Evolutionary conservation across 768 basidiomycete species (phyloP).

Genomic region (Hypholoma fasciculare): DNA sequence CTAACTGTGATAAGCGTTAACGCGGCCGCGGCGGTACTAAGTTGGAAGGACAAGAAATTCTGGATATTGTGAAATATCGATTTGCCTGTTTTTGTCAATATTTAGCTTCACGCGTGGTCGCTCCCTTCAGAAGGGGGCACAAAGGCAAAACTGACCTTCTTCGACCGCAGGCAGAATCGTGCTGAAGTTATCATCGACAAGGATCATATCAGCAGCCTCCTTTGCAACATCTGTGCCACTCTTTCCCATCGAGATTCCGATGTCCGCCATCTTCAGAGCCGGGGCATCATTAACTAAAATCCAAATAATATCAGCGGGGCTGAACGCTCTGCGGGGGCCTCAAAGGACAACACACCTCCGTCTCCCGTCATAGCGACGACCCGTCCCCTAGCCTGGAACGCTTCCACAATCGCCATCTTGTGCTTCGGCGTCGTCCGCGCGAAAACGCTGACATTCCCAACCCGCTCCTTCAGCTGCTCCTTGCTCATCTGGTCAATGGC

Average conservation of each 20-base stretch:
- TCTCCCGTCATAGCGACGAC: constrained; percentile 99
- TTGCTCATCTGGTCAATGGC: constrained; percentile 85
- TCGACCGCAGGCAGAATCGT: constrained; percentile 94
- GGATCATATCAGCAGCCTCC: constrained; percentile 95
- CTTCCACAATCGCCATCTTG: constrained; percentile 97
- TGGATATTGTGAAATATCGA: constrained; percentile 99
- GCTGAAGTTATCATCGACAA: constrained; percentile 96
- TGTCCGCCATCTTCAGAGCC: constrained; percentile 96
- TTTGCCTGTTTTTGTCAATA: constrained; percentile 56
- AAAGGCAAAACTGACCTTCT: constrained; percentile 58
- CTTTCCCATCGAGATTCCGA: constrained; percentile 97
- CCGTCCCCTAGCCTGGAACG: constrained; percentile 85
- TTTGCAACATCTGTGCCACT: constrained; percentile 99
- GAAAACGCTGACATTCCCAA: constrained; percentile 84
- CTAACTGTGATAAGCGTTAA: constrained; percentile 93
- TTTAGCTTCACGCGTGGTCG: too few species aligned
- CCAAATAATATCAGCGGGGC: not conserved
- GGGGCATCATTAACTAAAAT: constrained; percentile 88
- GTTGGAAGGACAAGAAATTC: constrained; percentile 95
- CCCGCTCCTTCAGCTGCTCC: constrained; percentile 77
- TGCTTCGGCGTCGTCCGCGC: constrained; percentile 95
- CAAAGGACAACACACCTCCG: constrained; percentile 59
- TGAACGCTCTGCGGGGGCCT: constrained; percentile 2
- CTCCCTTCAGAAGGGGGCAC: not conserved
- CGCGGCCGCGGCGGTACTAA: constrained; percentile 96